A percentile compares a stretch with the other conserved stretches of the same genome.
These are phyloP conservation scores for Pezicula neosporulosa DNA, from an alignment of 2,329 filamentous ascomycete species.

Conservation along the genomic window DNA sequence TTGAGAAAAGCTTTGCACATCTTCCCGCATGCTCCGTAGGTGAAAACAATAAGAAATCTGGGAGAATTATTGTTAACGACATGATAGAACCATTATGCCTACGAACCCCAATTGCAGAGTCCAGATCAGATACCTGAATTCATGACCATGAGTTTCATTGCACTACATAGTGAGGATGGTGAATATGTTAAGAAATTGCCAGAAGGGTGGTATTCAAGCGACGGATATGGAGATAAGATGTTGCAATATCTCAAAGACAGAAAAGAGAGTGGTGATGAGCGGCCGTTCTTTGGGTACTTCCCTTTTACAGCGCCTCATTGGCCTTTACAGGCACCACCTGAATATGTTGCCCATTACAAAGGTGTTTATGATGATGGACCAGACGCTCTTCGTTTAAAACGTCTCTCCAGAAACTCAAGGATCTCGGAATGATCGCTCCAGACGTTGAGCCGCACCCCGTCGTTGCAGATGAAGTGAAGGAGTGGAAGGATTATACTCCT, in stretches of 20 bases:
- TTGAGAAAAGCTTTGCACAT: constrained; percentile 49
- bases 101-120: constrained; percentile 27
- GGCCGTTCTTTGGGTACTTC: constrained; percentile 46
- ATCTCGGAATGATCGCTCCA: constrained; percentile 49
- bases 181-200: constrained; percentile 24
- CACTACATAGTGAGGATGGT: constrained; percentile 18
- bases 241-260: constrained; percentile 4
- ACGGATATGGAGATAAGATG: constrained; percentile 5
- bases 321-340: constrained; percentile 44
- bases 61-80: background rate
- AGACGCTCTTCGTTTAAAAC: constrained; percentile 47
- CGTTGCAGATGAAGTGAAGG: constrained; percentile 43
- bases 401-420: constrained; percentile 51
- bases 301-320: constrained; percentile 51
- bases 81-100: constrained; percentile 36
- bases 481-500: constrained; percentile 43
- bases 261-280: constrained; percentile 13
- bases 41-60: background rate
- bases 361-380: constrained; percentile 57
- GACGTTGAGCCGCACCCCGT: constrained; percentile 49
- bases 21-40: constrained; percentile 41
- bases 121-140: constrained; percentile 30
- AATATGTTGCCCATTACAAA: constrained; percentile 33
- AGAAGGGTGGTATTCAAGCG: constrained; percentile 7
- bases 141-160: constrained; percentile 35